Conservation (phyloP, 805 yeast genomes). For the Starmerella potacharoeniae region DNA sequence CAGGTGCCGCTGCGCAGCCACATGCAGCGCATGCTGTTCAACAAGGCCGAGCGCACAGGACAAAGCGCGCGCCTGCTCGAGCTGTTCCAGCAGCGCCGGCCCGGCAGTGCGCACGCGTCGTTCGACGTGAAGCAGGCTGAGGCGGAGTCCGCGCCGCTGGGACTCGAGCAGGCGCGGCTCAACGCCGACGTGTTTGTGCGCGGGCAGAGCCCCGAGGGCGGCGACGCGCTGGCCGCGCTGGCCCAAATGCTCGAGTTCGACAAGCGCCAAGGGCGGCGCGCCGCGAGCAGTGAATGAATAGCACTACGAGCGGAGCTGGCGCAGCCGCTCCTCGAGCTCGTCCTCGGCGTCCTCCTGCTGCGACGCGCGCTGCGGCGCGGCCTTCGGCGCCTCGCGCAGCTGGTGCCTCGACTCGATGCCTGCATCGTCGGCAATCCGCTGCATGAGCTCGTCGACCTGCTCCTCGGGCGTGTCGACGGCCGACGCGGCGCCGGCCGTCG, state of each 20-base stretch:
- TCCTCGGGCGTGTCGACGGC: slow-evolving; percentile 90
- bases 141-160: slow-evolving; percentile 8
- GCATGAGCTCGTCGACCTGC: slow-evolving; percentile 82
- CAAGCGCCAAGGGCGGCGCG: not conserved
- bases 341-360: slow-evolving; percentile 66
- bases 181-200: slow-evolving; percentile 13
- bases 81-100: slow-evolving; percentile 1
- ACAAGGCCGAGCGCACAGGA: slow-evolving; percentile 7
- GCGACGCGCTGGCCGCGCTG: slow-evolving; percentile 6
- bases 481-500: slow-evolving; percentile 76
- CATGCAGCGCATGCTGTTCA: slow-evolving; percentile 13
- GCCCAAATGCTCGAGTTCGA: slow-evolving; percentile 18
- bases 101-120: not conserved
- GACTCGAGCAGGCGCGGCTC: slow-evolving; percentile 15
- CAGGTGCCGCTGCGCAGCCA: slow-evolving; percentile 17
- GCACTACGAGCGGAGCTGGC: slow-evolving; percentile 56
- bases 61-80: slow-evolving; percentile 7
- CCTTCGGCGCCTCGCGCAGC: slow-evolving; percentile 37
- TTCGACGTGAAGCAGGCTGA: slow-evolving; percentile 13
- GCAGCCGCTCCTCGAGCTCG: slow-evolving; percentile 69
- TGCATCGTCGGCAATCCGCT: slow-evolving; percentile 91
- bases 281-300: too few relatives aligned
- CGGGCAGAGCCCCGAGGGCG: slow-evolving; percentile 6
- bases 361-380: slow-evolving; percentile 40
- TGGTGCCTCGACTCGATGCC: slow-evolving; percentile 87